Base-by-base conservation (phyloP, 306 rosid genomes). In the Sindora glabra region DNA sequence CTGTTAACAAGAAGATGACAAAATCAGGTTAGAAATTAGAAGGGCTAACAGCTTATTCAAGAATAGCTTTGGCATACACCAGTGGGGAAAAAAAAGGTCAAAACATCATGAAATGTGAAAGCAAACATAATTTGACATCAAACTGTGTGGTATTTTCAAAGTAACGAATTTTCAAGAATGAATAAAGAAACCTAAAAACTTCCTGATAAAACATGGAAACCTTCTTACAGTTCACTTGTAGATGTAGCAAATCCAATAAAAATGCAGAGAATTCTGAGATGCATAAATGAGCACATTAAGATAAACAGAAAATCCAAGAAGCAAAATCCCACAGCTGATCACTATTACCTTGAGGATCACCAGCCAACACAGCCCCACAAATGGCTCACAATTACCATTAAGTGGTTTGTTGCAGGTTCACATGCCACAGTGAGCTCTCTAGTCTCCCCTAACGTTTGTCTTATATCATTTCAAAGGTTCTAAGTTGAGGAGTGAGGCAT, bases 1-100 rank as follows among this genome's bases (percentile, higher is more conserved):
- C 98, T 92, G 94, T 48, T 26, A 16, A 37, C 48, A 62, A 55
- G 33, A 51, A 8, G 30, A 62, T 18, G 15, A 48, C n/a, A 44
- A 25, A 46, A 46, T 64, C 5, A 65, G 30, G 23, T 21, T 55
- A 38, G 17, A 61, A 23, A 19, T 32, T 58, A 38, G 16, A 63
- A 18, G 68, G 18, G 56, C 50, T 21, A 51, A 25, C 29, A 29
- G 59, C 51, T 44, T 44, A 51, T 30, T 38, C 29, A 36, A 38
- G 44, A n/a, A 25, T 21, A 14, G 19, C 50, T 36, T 64, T 39
- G 19, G 40, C 40, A 55, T 21, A 33, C 33, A 19, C 17, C 51
- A 15, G n/a, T n/a, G n/a, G n/a, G n/a, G n/a, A n/a, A 39, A 16
- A 21, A 25, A 60, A 49, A 10, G 5, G 16, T 19, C 17, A 54